A percentile compares a stretch with the other conserved stretches of the same genome.
These are phyloP conservation scores for Volvox carteri DNA, from an alignment of 163 green algal genomes.

Conservation along the genomic window DNA sequence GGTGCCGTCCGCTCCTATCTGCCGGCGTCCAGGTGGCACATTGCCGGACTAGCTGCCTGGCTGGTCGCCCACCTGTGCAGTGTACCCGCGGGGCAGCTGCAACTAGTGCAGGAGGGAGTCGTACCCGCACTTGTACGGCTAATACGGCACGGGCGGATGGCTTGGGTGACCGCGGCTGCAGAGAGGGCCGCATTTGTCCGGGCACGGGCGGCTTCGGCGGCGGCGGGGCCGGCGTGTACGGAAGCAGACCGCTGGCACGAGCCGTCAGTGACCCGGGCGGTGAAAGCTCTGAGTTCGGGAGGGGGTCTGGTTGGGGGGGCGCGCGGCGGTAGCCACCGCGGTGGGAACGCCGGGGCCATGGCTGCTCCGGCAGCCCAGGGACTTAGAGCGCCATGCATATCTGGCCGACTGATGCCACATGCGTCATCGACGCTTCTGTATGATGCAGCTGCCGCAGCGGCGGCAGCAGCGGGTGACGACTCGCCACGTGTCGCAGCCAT, in stretches of 20 bases:
- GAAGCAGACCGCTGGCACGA: too few species aligned
- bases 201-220: not conserved
- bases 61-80: slow-evolving; percentile 41
- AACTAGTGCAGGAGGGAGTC: slow-evolving; percentile 30
- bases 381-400: not conserved
- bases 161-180: not conserved
- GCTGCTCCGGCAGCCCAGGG: too few species aligned
- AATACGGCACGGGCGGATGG: slow-evolving; percentile 12
- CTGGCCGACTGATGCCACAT: not conserved
- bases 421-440: not conserved
- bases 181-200: not conserved
- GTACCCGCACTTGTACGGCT: slow-evolving; percentile 12
- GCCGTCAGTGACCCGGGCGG: too few species aligned
- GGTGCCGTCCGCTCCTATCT: too few species aligned
- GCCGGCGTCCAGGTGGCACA: not conserved
- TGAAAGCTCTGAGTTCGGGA: too few species aligned
- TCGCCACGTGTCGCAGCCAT: not conserved
- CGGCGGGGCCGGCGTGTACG: not conserved
- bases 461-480: not conserved
- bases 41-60: slow-evolving; percentile 26
- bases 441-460: not conserved
- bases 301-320: too few species aligned
- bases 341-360: too few species aligned
- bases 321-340: too few species aligned
- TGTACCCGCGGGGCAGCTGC: slow-evolving; percentile 1